phyloP scores from a whole-genome alignment of 176 grass and related monocot species.

The Lolium rigidum region DNA sequence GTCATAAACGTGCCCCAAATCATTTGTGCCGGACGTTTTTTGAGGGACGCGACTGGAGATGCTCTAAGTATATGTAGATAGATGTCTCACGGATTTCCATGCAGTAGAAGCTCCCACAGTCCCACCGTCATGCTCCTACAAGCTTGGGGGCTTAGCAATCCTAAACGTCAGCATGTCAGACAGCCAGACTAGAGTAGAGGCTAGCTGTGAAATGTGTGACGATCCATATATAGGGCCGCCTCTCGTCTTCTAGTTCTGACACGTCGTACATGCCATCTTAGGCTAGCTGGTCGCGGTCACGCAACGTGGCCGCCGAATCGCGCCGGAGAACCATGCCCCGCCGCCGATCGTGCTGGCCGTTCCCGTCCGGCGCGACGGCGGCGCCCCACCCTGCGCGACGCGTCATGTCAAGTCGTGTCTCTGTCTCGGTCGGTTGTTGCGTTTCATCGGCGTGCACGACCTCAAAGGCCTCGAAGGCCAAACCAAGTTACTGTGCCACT shows the following conservation, averaged over 20 bases:
- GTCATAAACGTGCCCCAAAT: too few species aligned
- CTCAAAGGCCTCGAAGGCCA: too few species aligned
- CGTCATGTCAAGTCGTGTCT: neutral
- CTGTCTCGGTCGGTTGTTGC: neutral
- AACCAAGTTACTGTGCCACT: too few species aligned
- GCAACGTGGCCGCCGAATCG: conserved; percentile 33
- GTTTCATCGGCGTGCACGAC: neutral
- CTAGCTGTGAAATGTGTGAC: neutral
- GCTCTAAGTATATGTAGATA: too few species aligned
- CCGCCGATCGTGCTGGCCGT: neutral
- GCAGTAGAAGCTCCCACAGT: too few species aligned
- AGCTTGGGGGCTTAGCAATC: neutral
- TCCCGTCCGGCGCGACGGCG: neutral
- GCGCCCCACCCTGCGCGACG: too few species aligned
- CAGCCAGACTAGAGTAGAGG: neutral
- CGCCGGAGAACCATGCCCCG: neutral
- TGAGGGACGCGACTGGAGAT: too few species aligned
- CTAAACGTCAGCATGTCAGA: neutral
- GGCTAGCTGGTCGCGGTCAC: conserved; percentile 18
- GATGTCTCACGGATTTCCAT: too few species aligned
- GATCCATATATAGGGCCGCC: neutral
- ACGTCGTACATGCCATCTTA: neutral
- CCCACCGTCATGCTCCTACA: neutral
- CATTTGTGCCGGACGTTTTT: too few species aligned
- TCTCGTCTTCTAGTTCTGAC: neutral